These are phyloP conservation scores for Taphrina deformans DNA, from an alignment of 1,139 yeast species.

Conservation along the genomic window DNA sequence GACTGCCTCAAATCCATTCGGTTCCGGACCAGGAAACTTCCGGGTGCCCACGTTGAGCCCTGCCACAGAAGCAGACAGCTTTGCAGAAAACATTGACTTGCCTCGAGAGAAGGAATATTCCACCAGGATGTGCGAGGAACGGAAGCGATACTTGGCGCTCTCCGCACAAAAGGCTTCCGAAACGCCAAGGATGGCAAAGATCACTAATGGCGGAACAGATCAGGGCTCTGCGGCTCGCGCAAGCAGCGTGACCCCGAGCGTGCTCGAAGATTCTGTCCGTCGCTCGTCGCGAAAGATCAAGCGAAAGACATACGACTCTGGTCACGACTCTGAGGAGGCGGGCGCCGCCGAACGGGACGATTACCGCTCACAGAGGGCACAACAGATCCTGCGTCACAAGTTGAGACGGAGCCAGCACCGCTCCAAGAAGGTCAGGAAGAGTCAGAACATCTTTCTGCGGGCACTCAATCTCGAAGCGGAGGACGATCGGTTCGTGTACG, in stretches of 20 bases:
- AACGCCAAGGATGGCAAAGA: not conserved
- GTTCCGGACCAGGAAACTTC: constrained; percentile 45
- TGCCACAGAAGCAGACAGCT: constrained; percentile 48
- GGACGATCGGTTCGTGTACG: constrained; percentile 1
- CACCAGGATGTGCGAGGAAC: constrained; percentile 18
- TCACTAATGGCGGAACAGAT: not conserved
- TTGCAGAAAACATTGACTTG: constrained; percentile 65
- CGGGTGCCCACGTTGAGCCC: constrained; percentile 53
- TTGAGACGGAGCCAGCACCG: constrained; percentile 8
- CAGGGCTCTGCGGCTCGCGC: constrained; percentile 2
- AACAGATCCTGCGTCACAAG: constrained; percentile 17
- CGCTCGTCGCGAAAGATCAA: constrained; percentile 30
- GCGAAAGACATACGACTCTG: constrained; percentile 28
- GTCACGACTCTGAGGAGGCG: not conserved
- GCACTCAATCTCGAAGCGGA: constrained; percentile 5
- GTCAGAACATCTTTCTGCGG: constrained; percentile 7
- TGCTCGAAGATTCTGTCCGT: constrained; percentile 15
- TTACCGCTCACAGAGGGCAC: constrained; percentile 9
- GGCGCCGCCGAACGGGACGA: not conserved
- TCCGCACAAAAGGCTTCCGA: constrained; percentile 16
- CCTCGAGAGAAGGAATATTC: constrained; percentile 53
- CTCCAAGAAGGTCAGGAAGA: not conserved
- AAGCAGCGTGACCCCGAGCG: constrained; percentile 1
- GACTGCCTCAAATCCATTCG: constrained; percentile 65
- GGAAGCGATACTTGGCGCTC: constrained; percentile 20